These are phyloP conservation scores for Melaleuca alternifolia DNA, from an alignment of 345 rosid genomes.

Conservation along the genomic window DNA sequence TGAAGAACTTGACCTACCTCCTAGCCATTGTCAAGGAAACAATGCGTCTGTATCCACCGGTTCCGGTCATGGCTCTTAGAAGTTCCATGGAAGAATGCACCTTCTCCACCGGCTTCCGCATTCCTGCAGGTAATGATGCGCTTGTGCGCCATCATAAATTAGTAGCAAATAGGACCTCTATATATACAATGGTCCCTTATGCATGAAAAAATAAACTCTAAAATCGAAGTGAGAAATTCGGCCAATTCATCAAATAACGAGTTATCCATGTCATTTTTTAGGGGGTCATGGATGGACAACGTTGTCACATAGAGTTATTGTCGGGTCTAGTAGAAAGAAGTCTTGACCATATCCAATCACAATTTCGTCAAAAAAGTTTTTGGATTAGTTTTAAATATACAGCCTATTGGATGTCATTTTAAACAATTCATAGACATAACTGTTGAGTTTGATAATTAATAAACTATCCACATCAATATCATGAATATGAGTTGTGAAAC, in stretches of 20 bases:
- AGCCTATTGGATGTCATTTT: not conserved
- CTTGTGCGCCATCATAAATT: not conserved
- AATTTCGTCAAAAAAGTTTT: not conserved
- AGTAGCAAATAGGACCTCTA: not conserved
- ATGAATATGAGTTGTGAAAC: not conserved
- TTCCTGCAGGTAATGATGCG: slow-evolving; percentile 3
- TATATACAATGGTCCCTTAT: not conserved
- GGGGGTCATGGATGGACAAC: not conserved
- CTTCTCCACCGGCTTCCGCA: slow-evolving; percentile 6
- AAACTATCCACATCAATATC: not conserved
- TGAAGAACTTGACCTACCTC: slow-evolving; percentile 8
- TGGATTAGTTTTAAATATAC: not conserved
- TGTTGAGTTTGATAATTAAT: not conserved
- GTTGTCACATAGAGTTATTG: not conserved
- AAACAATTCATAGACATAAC: not conserved
- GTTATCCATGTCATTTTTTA: not conserved
- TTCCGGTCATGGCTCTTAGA: not conserved
- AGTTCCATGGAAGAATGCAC: slow-evolving; percentile 13
- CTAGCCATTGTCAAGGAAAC: slow-evolving; percentile 21
- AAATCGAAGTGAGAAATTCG: not conserved
- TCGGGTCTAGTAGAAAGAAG: not conserved
- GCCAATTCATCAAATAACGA: not conserved
- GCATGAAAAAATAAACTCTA: not conserved
- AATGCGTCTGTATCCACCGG: slow-evolving; percentile 13
- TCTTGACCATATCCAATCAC: not conserved